Base-by-base conservation (phyloP, 2,329 filamentous ascomycete species). In the Stagonosporopsis cucurbitacearum region DNA sequence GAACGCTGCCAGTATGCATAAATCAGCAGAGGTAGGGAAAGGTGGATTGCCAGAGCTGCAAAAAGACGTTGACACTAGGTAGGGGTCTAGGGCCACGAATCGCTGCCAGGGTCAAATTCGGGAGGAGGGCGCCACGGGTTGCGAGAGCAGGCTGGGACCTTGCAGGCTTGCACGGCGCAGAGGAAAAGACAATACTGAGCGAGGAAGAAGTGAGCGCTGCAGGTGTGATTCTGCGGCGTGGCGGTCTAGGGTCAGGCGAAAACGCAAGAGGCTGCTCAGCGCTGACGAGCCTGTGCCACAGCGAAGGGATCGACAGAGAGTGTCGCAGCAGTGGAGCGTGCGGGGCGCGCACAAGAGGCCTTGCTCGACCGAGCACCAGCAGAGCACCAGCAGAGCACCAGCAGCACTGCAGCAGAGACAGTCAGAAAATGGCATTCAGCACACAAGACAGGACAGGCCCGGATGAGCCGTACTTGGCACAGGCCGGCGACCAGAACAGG, bases 51-150 rank as follows among this genome's bases (percentile, higher is more conserved):
- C 8, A 12, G 13, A 25, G 25, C 22, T 44, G 36, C 45, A 39
- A 44, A 44, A 54, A 50, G 55, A 53, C 55, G 55, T 58, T 54
- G 55, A 44, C 49, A 50, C 55, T 54, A 58, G 41, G 42, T 36
- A 58, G 41, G 42, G 36, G 50, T 33, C 50, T 49, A 26, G 35
- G 54, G 54, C 48, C 40, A 41, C 44, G 46, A 47, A 35, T 42
- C 42, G 46, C 46, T 37, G 47, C 46, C 19, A 37, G 45, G 54
- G 30, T 58, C 25, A 52, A n/a, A 54, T 23, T 37, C 48, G 48
- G 60, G 45, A 57, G 49, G 54, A 54, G 43, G 42, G 57, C 54
- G 60, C 57, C 54, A 55, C 60, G 47, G 37, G 49, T 49, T 45
- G 42, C 30, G 36, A 33, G 49, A 54, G 48, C 48, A 50, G 50